Evolutionary conservation across 495 filamentous ascomycete genomes (phyloP).

Genomic region (Poronia punctata): DNA sequence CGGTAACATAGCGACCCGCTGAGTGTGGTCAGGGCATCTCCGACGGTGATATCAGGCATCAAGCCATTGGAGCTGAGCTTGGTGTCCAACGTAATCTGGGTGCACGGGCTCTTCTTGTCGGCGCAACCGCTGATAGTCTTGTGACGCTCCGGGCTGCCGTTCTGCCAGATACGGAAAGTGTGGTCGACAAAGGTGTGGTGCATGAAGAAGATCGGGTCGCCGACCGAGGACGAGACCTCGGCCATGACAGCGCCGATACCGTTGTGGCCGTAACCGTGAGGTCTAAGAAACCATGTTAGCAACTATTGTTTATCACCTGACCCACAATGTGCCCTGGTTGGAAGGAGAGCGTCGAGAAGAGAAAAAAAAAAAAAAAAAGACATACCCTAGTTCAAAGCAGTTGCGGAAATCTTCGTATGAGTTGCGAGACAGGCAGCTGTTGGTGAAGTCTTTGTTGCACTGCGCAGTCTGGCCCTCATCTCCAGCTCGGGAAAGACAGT

Average conservation of each 20-base stretch:
- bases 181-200: constrained; percentile 39
- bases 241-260: constrained; percentile 31
- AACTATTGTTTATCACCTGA: background rate
- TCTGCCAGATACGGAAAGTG: constrained; percentile 34
- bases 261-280: constrained; percentile 26
- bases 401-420: constrained; percentile 23
- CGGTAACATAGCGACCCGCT: constrained; percentile 33
- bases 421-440: constrained; percentile 21
- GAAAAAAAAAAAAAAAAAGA: background rate
- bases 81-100: constrained; percentile 26
- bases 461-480: constrained; percentile 23
- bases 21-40: constrained; percentile 30
- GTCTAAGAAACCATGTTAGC: constrained; percentile 14
- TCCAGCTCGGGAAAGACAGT: constrained; percentile 26
- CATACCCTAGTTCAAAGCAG: constrained; percentile 28
- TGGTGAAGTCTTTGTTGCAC: constrained; percentile 20
- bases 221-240: constrained; percentile 28
- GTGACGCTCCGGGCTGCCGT: constrained; percentile 24
- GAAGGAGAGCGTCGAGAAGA: background rate
- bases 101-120: constrained; percentile 20
- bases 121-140: constrained; percentile 31
- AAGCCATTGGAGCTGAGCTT: constrained; percentile 27
- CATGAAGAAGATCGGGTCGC: constrained; percentile 37
- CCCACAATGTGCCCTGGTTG: background rate
- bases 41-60: constrained; percentile 23